Evolutionary conservation across 306 rosid species (phyloP), one percentile per base, ranked within the genome.

Genomic region (Lablab purpureus): DNA sequence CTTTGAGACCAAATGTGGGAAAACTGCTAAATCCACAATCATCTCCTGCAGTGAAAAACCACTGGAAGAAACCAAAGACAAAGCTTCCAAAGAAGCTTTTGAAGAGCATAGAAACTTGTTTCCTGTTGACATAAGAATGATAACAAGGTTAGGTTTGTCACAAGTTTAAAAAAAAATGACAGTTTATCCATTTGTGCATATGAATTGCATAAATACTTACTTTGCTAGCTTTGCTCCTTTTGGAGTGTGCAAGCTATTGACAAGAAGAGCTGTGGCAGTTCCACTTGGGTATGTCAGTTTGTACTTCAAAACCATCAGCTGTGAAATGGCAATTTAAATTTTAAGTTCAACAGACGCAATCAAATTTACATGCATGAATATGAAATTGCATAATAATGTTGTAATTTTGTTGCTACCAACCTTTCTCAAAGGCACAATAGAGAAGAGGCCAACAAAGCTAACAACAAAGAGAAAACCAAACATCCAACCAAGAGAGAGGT

Each of bases 171-270:
- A 28, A 67, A 45, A 28, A 66, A n/a, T n/a, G n/a, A 43, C 2
- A 34, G 10, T 50, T 34, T 34, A 5, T 49, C 19, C 10, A n/a
- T 6, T 4, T 32, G 59, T 45, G 23, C 17, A 25, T n/a, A 3
- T 12, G 37, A 2, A 4, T 15, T 46, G 62, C 13, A 36, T 21
- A 27, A 6, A 12, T 25, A 27, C 82, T 80, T 79, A 90, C 97
- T 87, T 89, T 70, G 96, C 97, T 17, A 89, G 85, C 81, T 82
- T 90, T 59, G 97, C 96, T 82, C 97, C 97, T 64, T 78, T 87
- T 6, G 97, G 96, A 19, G 97, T 92, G 78, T 92, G 97, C 64
- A 92, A 89, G 78, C 92, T 86, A 76, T 92, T 92, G 81, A 92
- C 84, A 18, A 89, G 96, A 34, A 75, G 87, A 50, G 97, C 97